Evolutionary conservation across 1,284 basidiomycete species (phyloP).

Genomic region (Salmacisia buchloeana): DNA sequence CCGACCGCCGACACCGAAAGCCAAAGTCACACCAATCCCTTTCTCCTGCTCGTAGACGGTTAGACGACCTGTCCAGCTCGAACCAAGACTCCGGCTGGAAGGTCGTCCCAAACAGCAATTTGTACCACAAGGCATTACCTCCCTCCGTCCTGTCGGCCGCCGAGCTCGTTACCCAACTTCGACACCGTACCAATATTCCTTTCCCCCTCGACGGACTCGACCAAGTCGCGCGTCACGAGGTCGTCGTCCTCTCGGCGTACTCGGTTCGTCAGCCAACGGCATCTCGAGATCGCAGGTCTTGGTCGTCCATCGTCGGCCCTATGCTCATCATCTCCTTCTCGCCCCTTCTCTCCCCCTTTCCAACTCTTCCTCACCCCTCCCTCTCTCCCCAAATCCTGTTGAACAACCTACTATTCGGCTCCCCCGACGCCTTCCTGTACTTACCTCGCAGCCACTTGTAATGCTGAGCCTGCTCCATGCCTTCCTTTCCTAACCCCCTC

Average conservation of each 20-base stretch:
- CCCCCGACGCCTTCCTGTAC: not conserved
- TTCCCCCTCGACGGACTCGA: not conserved
- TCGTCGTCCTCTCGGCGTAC: not conserved
- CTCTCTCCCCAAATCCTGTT: not conserved
- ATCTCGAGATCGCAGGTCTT: not conserved
- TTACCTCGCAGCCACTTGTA: slow-evolving; percentile 9
- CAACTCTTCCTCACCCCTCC: not conserved
- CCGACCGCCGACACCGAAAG: too few species aligned
- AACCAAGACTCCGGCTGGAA: not conserved
- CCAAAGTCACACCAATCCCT: not conserved
- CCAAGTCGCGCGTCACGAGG: too few species aligned
- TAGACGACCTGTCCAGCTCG: not conserved
- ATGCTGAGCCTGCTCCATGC: slow-evolving; percentile 2
- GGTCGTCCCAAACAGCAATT: not conserved
- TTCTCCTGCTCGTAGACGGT: slow-evolving; percentile 2
- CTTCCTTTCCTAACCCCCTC: too few species aligned
- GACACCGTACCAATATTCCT: not conserved
- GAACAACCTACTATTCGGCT: not conserved
- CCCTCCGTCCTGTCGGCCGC: not conserved
- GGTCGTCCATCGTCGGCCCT: not conserved
- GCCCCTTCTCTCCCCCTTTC: not conserved
- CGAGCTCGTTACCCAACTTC: not conserved
- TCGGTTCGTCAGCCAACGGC: not conserved
- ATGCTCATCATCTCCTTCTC: not conserved
- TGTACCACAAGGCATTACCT: slow-evolving; percentile 9